These are phyloP conservation scores for Candida rishiriensis DNA, from an alignment of 805 yeast genomes.

Conservation along the genomic window DNA sequence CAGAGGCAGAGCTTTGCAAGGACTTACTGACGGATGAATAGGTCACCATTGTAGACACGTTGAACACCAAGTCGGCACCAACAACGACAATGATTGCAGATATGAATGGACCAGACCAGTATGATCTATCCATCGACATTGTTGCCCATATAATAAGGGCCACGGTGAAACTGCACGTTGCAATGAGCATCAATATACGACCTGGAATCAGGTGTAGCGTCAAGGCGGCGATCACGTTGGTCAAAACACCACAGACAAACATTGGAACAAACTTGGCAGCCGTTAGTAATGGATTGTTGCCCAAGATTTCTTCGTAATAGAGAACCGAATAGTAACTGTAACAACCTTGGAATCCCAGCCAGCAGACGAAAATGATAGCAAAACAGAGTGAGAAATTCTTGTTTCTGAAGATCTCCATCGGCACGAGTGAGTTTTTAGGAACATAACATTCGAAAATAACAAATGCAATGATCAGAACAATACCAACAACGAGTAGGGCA, in stretches of 20 bases:
- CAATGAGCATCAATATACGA: constrained; percentile 27
- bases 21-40: constrained; percentile 30
- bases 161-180: constrained; percentile 25
- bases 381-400: constrained; percentile 32
- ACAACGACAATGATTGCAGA: constrained; percentile 30
- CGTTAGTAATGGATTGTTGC: constrained; percentile 33
- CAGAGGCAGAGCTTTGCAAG: constrained; percentile 37
- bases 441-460: constrained; percentile 33
- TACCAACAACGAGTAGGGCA: constrained; percentile 33
- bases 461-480: constrained; percentile 25
- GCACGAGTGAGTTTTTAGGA: constrained; percentile 36
- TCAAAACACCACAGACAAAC: constrained; percentile 33
- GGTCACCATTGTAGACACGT: constrained; percentile 36
- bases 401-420: constrained; percentile 34
- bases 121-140: constrained; percentile 23
- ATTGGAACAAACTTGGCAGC: constrained; percentile 35
- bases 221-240: constrained; percentile 37
- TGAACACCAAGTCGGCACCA: constrained; percentile 40
- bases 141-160: constrained; percentile 36
- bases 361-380: constrained; percentile 29
- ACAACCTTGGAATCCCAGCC: constrained; percentile 35
- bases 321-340: constrained; percentile 32
- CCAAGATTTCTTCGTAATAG: constrained; percentile 33
- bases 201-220: constrained; percentile 37
- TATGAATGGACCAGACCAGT: constrained; percentile 40